Conservation (phyloP, 768 basidiomycete species). For the Tricholoma sp. region DNA sequence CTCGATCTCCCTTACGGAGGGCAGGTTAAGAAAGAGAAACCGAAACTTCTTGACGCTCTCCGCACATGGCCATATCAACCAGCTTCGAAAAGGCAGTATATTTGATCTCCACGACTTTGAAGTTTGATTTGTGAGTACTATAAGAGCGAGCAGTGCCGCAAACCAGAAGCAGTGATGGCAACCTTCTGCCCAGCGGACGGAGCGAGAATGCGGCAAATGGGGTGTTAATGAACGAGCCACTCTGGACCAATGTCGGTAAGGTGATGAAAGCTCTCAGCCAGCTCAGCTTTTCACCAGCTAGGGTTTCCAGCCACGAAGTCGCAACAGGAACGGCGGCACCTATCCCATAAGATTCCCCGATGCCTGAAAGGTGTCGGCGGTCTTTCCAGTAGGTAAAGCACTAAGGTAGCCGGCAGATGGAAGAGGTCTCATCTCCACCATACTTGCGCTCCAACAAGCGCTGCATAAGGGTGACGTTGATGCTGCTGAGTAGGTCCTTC, state of each 20-base stretch:
- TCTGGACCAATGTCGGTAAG: slow-evolving; percentile 83
- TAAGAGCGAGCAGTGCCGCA: slow-evolving; percentile 80
- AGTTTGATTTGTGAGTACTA: slow-evolving; percentile 63
- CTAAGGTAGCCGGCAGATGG: slow-evolving; percentile 85
- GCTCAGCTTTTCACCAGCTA: slow-evolving; percentile 75
- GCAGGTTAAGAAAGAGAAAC: slow-evolving; percentile 77
- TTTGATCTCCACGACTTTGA: slow-evolving; percentile 79
- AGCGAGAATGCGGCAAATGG: slow-evolving; percentile 78
- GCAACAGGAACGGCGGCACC: slow-evolving; percentile 51
- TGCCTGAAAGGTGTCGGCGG: slow-evolving; percentile 31
- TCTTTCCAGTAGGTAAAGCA: slow-evolving; percentile 30
- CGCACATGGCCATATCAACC: slow-evolving; percentile 73
- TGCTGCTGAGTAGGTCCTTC: slow-evolving; percentile 85
- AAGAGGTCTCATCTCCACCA: slow-evolving; percentile 62
- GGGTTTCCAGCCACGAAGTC: slow-evolving; percentile 76
- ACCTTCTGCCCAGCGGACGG: slow-evolving; percentile 83
- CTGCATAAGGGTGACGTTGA: slow-evolving; percentile 71
- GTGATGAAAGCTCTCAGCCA: slow-evolving; percentile 87
- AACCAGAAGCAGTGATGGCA: slow-evolving; percentile 45
- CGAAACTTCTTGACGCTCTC: slow-evolving; percentile 72
- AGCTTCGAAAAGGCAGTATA: slow-evolving; percentile 46
- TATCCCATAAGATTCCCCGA: slow-evolving; percentile 45
- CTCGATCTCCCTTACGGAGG: too few species aligned
- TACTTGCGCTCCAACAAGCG: too few species aligned
- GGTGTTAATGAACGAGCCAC: slow-evolving; percentile 79